Conservation (phyloP, 768 basidiomycete genomes). For the Pisolithus microcarpus region DNA sequence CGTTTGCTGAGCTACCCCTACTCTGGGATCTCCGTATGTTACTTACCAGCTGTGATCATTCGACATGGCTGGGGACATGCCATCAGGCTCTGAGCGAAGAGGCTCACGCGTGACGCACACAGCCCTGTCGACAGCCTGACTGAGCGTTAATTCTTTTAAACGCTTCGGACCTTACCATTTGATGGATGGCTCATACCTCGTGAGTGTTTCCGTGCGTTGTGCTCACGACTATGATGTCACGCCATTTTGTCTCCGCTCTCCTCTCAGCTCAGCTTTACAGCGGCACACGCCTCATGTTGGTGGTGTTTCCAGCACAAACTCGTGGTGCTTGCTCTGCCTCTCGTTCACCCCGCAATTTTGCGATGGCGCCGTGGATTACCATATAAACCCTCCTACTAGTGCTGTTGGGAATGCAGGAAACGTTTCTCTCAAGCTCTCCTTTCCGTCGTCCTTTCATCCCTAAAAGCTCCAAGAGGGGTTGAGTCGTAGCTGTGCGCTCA, state of each 20-base stretch:
- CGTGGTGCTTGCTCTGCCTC: conserved; percentile 25
- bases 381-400: not conserved
- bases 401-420: not conserved
- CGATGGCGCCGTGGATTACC: conserved; percentile 13
- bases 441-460: not conserved
- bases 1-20: conserved; percentile 23
- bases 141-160: conserved; percentile 15
- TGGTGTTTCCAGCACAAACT: conserved; percentile 5
- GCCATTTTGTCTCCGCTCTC: not conserved
- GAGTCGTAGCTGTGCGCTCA: too few species aligned
- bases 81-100: conserved; percentile 6
- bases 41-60: conserved; percentile 8
- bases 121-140: conserved; percentile 18
- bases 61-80: conserved; percentile 12
- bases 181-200: conserved; percentile 14
- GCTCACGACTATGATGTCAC: not conserved
- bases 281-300: not conserved
- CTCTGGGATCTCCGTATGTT: conserved; percentile 19
- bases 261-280: not conserved
- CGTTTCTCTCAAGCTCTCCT: not conserved
- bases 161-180: conserved; percentile 28
- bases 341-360: conserved; percentile 24
- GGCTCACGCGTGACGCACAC: conserved; percentile 19
- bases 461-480: not conserved
- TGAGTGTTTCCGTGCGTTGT: conserved; percentile 5